Evolutionary conservation across 2,329 filamentous ascomycete species (phyloP).

Genomic region (Teratosphaeria gauchensis): DNA sequence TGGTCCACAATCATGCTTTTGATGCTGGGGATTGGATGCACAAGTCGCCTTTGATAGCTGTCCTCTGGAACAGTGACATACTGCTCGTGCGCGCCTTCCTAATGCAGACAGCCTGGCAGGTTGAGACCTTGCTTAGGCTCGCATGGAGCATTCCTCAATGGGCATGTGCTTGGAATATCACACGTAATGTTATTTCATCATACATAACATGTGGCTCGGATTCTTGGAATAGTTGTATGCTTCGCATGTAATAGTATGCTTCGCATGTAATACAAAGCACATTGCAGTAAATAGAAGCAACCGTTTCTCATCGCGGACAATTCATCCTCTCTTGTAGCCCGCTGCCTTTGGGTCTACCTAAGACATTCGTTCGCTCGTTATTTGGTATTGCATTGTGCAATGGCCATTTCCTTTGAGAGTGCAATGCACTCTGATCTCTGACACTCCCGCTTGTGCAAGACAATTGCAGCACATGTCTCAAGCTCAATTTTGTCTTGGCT

Average conservation of each 20-base stretch:
- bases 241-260: background rate
- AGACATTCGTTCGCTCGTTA: background rate
- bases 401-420: background rate
- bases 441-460: background rate
- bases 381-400: background rate
- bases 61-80: background rate
- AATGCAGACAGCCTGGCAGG: background rate
- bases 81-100: background rate
- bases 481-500: constrained; percentile 67
- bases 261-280: background rate
- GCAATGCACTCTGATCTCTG: background rate
- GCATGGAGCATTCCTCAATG: background rate
- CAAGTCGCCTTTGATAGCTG: background rate
- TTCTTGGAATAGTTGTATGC: background rate
- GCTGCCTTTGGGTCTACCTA: background rate
- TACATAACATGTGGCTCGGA: background rate
- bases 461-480: background rate
- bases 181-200: background rate
- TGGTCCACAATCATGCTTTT: background rate
- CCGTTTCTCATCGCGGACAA: background rate
- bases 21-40: background rate
- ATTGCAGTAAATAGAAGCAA: background rate
- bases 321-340: background rate
- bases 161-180: background rate
- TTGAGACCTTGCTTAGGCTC: background rate